Conservation (phyloP, 1,284 basidiomycete genomes). For the Laetiporus sulphureus region DNA sequence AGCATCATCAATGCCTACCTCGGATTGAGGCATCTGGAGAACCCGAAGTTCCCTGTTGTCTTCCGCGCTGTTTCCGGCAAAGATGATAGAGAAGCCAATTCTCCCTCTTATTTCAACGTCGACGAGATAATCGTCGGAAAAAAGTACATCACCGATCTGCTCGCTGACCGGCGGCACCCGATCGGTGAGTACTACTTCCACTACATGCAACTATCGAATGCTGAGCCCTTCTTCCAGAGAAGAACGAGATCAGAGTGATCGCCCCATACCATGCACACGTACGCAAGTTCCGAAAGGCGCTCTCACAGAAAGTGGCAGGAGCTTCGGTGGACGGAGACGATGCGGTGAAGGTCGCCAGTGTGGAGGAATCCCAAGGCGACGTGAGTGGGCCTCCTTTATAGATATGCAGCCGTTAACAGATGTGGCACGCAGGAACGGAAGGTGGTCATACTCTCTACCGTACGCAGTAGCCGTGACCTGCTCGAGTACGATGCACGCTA, state of each 20-base stretch:
- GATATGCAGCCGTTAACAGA: background rate
- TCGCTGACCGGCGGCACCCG: constrained; percentile 7
- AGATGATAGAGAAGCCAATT: constrained; percentile 36
- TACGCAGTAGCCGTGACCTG: constrained; percentile 33
- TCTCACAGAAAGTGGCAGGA: constrained; percentile 14
- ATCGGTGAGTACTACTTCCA: constrained; percentile 14
- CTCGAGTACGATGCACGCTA: constrained; percentile 35
- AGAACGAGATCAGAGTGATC: constrained; percentile 46
- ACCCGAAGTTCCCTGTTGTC: constrained; percentile 35
- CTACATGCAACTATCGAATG: too few relatives aligned
- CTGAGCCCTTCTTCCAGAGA: too few relatives aligned
- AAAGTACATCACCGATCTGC: constrained; percentile 29
- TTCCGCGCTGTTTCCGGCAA: constrained; percentile 39
- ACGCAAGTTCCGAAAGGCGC: constrained; percentile 33
- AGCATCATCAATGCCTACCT: constrained; percentile 29
- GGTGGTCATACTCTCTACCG: constrained; percentile 40
- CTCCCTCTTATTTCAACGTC: constrained; percentile 43
- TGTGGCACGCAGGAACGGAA: constrained; percentile 29
- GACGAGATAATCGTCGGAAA: constrained; percentile 36
- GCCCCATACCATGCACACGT: constrained; percentile 51
- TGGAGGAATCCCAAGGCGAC: constrained; percentile 61
- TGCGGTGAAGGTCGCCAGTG: constrained; percentile 47
- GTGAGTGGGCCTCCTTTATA: constrained; percentile 24
- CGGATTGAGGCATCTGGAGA: constrained; percentile 26
- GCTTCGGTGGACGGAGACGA: constrained; percentile 21